A percentile compares a stretch with the other conserved stretches of the same genome.
These are phyloP conservation scores for Bipolaris bicolor DNA, from an alignment of 2,329 filamentous ascomycete genomes.

Conservation along the genomic window DNA sequence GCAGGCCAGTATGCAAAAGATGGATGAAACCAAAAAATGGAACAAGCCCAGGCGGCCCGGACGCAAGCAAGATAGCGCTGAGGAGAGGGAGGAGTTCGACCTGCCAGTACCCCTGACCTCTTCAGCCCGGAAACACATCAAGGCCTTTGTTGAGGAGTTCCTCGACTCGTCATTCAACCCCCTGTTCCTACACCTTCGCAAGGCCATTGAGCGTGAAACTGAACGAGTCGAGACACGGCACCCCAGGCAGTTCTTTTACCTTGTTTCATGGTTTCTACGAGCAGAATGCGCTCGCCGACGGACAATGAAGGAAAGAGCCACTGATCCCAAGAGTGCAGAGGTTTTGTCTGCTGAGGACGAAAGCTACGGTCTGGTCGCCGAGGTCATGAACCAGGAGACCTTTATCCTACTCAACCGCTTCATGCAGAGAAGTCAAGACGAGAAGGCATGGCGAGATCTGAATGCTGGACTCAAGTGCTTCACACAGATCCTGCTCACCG, in stretches of 20 bases:
- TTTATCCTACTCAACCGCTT: conserved; percentile 86
- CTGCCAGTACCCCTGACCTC: conserved; percentile 71
- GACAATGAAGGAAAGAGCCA: conserved; percentile 59
- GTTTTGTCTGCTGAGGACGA: conserved; percentile 62
- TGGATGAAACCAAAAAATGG: conserved; percentile 90
- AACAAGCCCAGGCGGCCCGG: conserved; percentile 72
- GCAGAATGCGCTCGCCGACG: conserved; percentile 78
- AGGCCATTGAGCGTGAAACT: conserved; percentile 87
- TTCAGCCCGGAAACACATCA: conserved; percentile 76
- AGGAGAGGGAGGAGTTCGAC: conserved; percentile 69
- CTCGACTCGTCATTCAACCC: conserved; percentile 96
- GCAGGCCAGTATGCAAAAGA: conserved; percentile 77
- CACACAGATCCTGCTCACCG: conserved; percentile 88
- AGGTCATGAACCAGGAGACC: conserved; percentile 91
- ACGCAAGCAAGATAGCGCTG: conserved; percentile 49
- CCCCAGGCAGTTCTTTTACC: conserved; percentile 85
- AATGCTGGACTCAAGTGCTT: conserved; percentile 92
- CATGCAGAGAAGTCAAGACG: conserved; percentile 78
- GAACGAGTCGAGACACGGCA: conserved; percentile 80
- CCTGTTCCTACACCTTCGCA: conserved; percentile 78
- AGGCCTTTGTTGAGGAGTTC: conserved; percentile 88
- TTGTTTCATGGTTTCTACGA: conserved; percentile 89
- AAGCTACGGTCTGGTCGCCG: conserved; percentile 85
- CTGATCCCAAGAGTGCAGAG: conserved; percentile 52
- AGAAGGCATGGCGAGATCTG: conserved; percentile 86